Evolutionary conservation across 768 basidiomycete species (phyloP), one percentile per base, ranked within the genome.

Genomic region (Boletus rubropictus): DNA sequence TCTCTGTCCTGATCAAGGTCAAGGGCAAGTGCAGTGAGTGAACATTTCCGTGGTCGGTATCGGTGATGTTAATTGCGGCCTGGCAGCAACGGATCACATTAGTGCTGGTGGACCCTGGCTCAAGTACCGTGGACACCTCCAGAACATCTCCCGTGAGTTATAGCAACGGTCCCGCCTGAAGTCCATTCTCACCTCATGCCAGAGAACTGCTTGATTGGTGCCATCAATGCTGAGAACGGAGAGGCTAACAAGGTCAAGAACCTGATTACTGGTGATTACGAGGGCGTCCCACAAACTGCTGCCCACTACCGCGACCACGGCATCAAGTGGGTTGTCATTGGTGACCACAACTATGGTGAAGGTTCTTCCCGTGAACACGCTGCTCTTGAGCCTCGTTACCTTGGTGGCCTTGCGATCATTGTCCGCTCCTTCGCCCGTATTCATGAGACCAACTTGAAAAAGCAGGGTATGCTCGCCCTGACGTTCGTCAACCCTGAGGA

Each of bases 61-160:
- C 34, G 15, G 17, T 37, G 9, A 39, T n/a, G 11, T 33, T 55
- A 14, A 47, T 48, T 33, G 5, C 40, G 35, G 31, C 28, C 48
- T 45, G 39, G 14, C 1, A 81, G 79, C 91, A 34, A 93, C 92
- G 54, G 92, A 95, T 67, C 91, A 95, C 70, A 93, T 95, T 69
- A 89, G 86, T 51, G 94, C 94, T 64, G 95, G 94, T 76, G 95
- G 95, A 50, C 95, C 95, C 37, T 98, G 95, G 95, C 81, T 98
- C 75, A 97, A 97, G 74, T 98, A 94, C 78, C 91, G 95, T 76
- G 95, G 95, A 53, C 95, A 98, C 71, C 84, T 97, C 62, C 80
- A 96, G 69, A 98, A 97, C 78, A 98, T 96, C 66, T 96, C 94
- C 27, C 89, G 88, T 88, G 52, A 52, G 82, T 77, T 3, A 12